A percentile compares a stretch with the other conserved stretches of the same genome.
These are phyloP conservation scores for Botrytis cinerea DNA, from an alignment of 2,329 filamentous ascomycete genomes.

Conservation along the genomic window DNA sequence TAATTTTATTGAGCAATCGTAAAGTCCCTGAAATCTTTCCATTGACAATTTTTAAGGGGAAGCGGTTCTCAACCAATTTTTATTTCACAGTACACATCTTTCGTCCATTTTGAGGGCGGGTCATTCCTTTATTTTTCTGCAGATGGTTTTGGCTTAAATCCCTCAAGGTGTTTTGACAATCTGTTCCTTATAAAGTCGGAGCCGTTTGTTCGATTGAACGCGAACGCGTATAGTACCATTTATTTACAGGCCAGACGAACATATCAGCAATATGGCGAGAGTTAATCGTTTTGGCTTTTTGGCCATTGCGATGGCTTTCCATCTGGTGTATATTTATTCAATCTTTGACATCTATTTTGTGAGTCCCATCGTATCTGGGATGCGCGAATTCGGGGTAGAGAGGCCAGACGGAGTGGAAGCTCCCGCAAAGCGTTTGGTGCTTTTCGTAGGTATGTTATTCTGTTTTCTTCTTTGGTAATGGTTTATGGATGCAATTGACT, in stretches of 20 bases:
- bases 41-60: not conserved
- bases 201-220: conserved; percentile 18
- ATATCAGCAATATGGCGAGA: conserved; percentile 50
- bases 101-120: conserved; percentile 17
- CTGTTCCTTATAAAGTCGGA: conserved; percentile 10
- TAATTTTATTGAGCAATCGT: conserved; percentile 13
- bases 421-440: conserved; percentile 84
- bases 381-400: conserved; percentile 77
- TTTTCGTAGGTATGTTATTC: conserved; percentile 75
- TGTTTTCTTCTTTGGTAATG: not conserved
- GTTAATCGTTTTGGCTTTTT: conserved; percentile 77
- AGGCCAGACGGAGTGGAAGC: conserved; percentile 60
- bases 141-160: conserved; percentile 19
- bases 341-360: conserved; percentile 99
- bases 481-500: conserved; percentile 21
- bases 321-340: conserved; percentile 88
- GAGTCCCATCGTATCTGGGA: conserved; percentile 93
- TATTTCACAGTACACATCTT: conserved; percentile 12
- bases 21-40: conserved; percentile 1
- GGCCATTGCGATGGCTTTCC: conserved; percentile 86
- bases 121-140: conserved; percentile 18
- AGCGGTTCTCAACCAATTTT: not conserved
- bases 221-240: conserved; percentile 14
- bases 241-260: not conserved
- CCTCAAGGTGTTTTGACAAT: conserved; percentile 18